Base-by-base conservation (phyloP, 345 rosid species). In the Acer yangbiense region DNA sequence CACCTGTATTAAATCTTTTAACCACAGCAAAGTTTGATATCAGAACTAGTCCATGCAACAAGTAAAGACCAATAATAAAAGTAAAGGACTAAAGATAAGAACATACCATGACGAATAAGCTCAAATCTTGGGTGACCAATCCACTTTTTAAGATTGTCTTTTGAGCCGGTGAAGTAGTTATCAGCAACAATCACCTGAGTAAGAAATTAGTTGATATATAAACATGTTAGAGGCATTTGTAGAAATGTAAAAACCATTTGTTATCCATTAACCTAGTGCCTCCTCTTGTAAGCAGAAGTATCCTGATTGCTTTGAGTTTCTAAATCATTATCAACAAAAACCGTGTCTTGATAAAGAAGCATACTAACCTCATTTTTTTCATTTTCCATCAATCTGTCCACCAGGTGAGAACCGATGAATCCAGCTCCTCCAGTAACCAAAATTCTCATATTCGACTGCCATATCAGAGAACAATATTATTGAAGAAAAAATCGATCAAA, bases 361-460 rank as follows among this genome's bases (percentile, higher is more conserved):
- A 29, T 3, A 17, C 83, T 27, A 64, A 94, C 98, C 93, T 95
- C 99, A 55, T 95, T 93, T 84, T 95, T 93, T 77, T 92, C 97
- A 82, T 93, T 93, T 82, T 92, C 94, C 99, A 93, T 93, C 39
- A 93, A 84, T 83, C 77, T 89, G 88, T 95, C 99, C 43, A 93
- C 99, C 52, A 95, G 86, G 78, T 95, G 98, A 76, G 99, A 95
- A 29, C 99, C 99, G 32, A 95, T 95, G 86, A 92, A 95, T 72
- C 98, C 98, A 85, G 99, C 97, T 74, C 98, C 98, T 79, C 99
- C 99, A 48, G 97, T 92, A 65, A 93, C 88, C 86, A 95, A 88
- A 77, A 95, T 95, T 83, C 99, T 92, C 98, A 93, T 91, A 76
- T 95, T 95, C 25, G 98, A 91, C 99, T 93, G 85, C 54, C 61